Conservation (phyloP, 805 yeast genomes). For the Wickerhamomyces hampshirensis region DNA sequence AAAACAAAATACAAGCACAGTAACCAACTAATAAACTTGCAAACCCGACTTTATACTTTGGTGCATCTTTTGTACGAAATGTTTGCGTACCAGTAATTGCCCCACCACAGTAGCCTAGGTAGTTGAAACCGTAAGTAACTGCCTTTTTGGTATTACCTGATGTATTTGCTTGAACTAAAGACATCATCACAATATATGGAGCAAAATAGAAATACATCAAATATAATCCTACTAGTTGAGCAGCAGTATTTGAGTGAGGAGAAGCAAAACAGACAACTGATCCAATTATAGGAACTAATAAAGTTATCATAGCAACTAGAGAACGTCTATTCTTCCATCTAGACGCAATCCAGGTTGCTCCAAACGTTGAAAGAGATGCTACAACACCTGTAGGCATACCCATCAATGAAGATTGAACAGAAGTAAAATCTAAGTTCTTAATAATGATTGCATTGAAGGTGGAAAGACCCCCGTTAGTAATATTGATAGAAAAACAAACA, state of each 20-base stretch:
- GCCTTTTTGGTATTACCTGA: slow-evolving; percentile 5
- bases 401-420: slow-evolving; percentile 3
- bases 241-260: slow-evolving; percentile 3
- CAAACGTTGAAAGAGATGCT: slow-evolving; percentile 28
- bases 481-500: slow-evolving; percentile 1
- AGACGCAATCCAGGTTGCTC: slow-evolving; percentile 30
- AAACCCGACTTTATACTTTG: slow-evolving; percentile 37
- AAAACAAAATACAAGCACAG: slow-evolving; percentile 34
- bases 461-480: slow-evolving; percentile 4
- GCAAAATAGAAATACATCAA: slow-evolving; percentile 3
- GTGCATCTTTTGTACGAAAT: slow-evolving; percentile 3
- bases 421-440: slow-evolving; percentile 5
- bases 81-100: slow-evolving; percentile 6
- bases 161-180: slow-evolving; percentile 4
- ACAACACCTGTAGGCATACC: slow-evolving; percentile 3
- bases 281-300: slow-evolving; percentile 26
- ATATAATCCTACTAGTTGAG: slow-evolving; percentile 6
- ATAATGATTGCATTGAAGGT: slow-evolving; percentile 4
- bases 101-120: slow-evolving; percentile 7
- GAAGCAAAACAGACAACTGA: slow-evolving; percentile 21
- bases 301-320: slow-evolving; percentile 23
- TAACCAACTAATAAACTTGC: slow-evolving; percentile 39
- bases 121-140: slow-evolving; percentile 2
- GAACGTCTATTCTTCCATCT: slow-evolving; percentile 26
- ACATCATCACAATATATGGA: slow-evolving; percentile 2